These are phyloP conservation scores for Colletotrichum acutatum DNA, from an alignment of 2,329 filamentous ascomycete species.

Conservation along the genomic window DNA sequence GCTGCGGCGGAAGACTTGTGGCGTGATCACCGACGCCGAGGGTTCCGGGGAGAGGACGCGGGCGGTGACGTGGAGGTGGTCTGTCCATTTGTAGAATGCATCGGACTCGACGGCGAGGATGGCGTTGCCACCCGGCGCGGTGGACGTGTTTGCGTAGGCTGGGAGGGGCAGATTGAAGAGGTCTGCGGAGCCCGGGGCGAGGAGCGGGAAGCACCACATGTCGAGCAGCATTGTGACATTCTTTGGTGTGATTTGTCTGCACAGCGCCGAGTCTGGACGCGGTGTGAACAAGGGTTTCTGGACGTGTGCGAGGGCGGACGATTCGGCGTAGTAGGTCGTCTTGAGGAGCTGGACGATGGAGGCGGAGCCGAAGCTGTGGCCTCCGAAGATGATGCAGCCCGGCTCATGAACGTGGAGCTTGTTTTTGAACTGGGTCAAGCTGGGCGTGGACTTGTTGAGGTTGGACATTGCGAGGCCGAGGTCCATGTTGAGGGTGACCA, in stretches of 20 bases:
- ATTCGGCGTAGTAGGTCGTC: constrained; percentile 75
- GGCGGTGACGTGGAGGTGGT: constrained; percentile 77
- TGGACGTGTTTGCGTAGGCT: constrained; percentile 64
- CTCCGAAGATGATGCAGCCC: constrained; percentile 78
- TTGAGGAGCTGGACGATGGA: constrained; percentile 83
- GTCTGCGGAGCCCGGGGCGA: constrained; percentile 69
- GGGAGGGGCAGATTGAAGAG: constrained; percentile 81
- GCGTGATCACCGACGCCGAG: constrained; percentile 51
- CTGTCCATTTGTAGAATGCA: constrained; percentile 81
- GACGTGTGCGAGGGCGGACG: constrained; percentile 57
- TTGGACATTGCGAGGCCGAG: constrained; percentile 61
- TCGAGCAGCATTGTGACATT: constrained; percentile 79
- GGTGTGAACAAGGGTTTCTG: constrained; percentile 72
- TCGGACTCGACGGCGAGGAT: constrained; percentile 80
- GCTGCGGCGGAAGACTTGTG: constrained; percentile 53
- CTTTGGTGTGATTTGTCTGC: constrained; percentile 73
- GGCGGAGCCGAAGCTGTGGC: constrained; percentile 84
- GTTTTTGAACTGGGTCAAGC: constrained; percentile 69
- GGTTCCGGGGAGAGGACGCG: constrained; percentile 71
- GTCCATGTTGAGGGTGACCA: constrained; percentile 76
- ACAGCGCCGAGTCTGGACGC: constrained; percentile 62
- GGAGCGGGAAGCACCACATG: constrained; percentile 82
- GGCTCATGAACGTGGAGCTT: constrained; percentile 75
- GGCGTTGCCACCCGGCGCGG: constrained; percentile 65
- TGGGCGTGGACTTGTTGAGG: constrained; percentile 59